These are phyloP conservation scores for Trichosporon sp. DNA, from an alignment of 1,284 basidiomycete species.

Conservation along the genomic window DNA sequence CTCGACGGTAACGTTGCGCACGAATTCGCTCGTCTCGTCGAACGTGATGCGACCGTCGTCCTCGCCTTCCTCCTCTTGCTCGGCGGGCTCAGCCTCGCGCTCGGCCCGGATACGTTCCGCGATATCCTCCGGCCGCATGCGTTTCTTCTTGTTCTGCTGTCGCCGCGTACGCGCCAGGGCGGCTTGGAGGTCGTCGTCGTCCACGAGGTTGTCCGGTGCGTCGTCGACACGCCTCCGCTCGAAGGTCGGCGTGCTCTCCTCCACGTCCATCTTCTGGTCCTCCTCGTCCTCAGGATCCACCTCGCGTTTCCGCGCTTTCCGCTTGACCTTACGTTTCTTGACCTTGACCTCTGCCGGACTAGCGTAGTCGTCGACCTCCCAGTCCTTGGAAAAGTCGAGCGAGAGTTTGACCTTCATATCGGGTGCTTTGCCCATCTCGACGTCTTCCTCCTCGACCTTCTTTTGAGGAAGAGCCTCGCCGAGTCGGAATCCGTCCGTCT, in stretches of 20 bases:
- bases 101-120: conserved; percentile 51
- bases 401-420: conserved; percentile 53
- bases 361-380: conserved; percentile 84
- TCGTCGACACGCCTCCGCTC: conserved; percentile 50
- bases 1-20: conserved; percentile 69
- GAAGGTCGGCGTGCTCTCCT: conserved; percentile 49
- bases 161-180: conserved; percentile 79
- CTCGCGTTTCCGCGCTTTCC: conserved; percentile 63
- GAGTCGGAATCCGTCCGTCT: conserved; percentile 24
- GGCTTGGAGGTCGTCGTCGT: conserved; percentile 96
- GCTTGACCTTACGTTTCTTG: conserved; percentile 67
- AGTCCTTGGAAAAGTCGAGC: conserved; percentile 81
- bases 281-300: conserved; percentile 60
- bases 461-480: not conserved
- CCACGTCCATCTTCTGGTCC: conserved; percentile 51
- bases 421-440: conserved; percentile 17
- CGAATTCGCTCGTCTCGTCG: conserved; percentile 96
- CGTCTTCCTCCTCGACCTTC: conserved; percentile 22
- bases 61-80: conserved; percentile 56
- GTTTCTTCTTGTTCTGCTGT: conserved; percentile 70
- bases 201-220: conserved; percentile 81
- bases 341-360: conserved; percentile 88
- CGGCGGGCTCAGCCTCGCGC: conserved; percentile 38
- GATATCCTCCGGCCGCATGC: conserved; percentile 75
- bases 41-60: conserved; percentile 69